These are phyloP conservation scores for Plantago coronopus DNA, from an alignment of 305 asterid species.

Conservation along the genomic window DNA sequence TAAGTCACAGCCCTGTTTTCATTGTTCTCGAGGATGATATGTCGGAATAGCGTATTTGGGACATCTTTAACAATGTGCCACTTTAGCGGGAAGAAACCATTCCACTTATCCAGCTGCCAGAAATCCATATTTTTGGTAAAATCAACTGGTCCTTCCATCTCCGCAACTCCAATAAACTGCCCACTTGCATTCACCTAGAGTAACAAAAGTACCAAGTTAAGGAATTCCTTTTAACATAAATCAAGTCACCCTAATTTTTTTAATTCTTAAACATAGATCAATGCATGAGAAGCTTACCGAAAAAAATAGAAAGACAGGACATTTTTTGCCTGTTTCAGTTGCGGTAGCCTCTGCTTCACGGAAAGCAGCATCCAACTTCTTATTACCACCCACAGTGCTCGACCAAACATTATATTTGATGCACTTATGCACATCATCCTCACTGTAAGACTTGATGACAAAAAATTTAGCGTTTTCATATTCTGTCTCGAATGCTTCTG, in stretches of 20 bases:
- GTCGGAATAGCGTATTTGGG: conserved; percentile 45
- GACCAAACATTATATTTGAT: conserved; percentile 73
- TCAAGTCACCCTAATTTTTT: too few species aligned
- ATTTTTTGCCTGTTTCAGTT: conserved; percentile 36
- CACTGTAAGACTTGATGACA: conserved; percentile 65
- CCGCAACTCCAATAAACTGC: conserved; percentile 75
- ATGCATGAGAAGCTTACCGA: conserved; percentile 38
- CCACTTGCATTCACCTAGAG: conserved; percentile 66
- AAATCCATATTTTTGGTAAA: conserved; percentile 67
- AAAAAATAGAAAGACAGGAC: conserved; percentile 61
- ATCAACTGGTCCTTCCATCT: conserved; percentile 70
- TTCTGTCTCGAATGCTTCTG: conserved; percentile 39
- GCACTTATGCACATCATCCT: conserved; percentile 63
- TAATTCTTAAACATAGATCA: neutral
- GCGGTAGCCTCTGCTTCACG: conserved; percentile 43
- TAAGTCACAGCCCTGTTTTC: conserved; percentile 58
- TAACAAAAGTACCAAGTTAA: neutral
- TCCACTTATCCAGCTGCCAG: conserved; percentile 85
- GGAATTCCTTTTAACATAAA: too few species aligned
- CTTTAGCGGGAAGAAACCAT: conserved; percentile 65
- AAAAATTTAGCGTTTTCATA: conserved; percentile 55
- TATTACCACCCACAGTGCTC: conserved; percentile 62
- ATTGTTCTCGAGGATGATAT: conserved; percentile 65
- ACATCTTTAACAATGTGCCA: conserved; percentile 77
- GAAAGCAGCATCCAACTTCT: conserved; percentile 54